These are phyloP conservation scores for Histomonas meleagridis DNA, from an alignment of 208 protist genomes.

Conservation along the genomic window DNA sequence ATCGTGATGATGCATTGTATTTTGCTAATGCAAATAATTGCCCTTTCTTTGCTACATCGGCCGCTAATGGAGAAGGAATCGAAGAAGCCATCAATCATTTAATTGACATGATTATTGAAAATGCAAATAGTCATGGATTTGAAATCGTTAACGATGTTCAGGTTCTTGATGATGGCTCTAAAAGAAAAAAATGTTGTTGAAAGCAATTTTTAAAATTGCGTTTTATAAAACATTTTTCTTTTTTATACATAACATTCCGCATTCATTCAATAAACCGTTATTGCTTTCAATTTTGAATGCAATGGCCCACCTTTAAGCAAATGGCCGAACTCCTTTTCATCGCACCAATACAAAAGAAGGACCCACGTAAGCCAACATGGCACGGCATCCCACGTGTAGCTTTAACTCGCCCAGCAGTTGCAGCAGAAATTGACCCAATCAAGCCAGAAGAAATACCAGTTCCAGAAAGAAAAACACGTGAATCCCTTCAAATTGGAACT, in stretches of 20 bases:
- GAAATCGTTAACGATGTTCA: background rate
- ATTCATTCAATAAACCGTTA: too few relatives aligned
- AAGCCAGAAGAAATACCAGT: background rate
- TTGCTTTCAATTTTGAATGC: too few relatives aligned
- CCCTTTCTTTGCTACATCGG: background rate
- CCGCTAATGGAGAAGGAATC: background rate
- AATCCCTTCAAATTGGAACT: background rate
- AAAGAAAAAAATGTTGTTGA: background rate
- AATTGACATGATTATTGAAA: background rate
- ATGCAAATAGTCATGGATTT: background rate
- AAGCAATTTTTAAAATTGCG: too few relatives aligned
- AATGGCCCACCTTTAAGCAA: too few relatives aligned
- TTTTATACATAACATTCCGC: too few relatives aligned
- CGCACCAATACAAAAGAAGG: background rate
- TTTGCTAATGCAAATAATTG: background rate
- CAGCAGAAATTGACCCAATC: background rate
- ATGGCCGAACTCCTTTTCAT: background rate
- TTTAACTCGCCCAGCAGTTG: background rate
- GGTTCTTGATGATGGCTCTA: background rate
- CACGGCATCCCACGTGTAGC: too few relatives aligned
- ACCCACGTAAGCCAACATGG: background rate
- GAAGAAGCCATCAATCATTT: background rate
- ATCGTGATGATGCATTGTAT: background rate
- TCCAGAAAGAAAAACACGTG: too few relatives aligned
- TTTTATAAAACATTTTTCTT: background rate